Evolutionary conservation across 2,329 filamentous ascomycete genomes (phyloP).

Genomic region (Falciphora oryzae): DNA sequence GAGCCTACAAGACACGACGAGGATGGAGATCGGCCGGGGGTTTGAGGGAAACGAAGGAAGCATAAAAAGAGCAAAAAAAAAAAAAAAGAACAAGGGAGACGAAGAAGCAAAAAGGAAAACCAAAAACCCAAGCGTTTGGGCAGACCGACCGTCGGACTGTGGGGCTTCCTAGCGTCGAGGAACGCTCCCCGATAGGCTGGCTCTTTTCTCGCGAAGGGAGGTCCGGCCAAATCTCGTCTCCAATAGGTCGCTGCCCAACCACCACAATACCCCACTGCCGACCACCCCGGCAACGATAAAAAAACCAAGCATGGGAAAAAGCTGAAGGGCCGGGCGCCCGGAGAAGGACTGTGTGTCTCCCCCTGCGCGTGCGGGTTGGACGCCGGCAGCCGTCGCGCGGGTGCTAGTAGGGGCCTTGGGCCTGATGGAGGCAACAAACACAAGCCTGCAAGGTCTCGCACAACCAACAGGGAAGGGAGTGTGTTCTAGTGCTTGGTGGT

Average conservation of each 20-base stretch:
- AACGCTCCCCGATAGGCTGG: background rate
- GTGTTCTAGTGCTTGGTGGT: too few species aligned
- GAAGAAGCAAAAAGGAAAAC: background rate
- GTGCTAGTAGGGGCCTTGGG: too few species aligned
- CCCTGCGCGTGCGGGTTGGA: too few species aligned
- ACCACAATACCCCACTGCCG: background rate
- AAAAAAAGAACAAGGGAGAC: too few species aligned
- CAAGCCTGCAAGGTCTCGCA: too few species aligned
- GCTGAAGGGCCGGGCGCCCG: too few species aligned
- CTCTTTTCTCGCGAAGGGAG: background rate
- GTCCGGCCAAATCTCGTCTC: background rate
- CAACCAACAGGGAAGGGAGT: too few species aligned
- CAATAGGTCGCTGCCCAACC: background rate
- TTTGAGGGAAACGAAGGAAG: too few species aligned
- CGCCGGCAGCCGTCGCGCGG: too few species aligned
- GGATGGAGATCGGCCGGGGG: background rate
- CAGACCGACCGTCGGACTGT: background rate
- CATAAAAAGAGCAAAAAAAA: constrained; percentile 3
- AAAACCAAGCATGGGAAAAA: background rate
- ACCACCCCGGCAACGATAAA: background rate
- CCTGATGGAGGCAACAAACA: too few species aligned
- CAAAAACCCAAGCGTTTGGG: background rate
- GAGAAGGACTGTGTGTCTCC: too few species aligned
- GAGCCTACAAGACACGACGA: background rate
- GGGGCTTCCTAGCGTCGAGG: background rate